A percentile compares a stretch with the other conserved stretches of the same genome.
phyloP scores from a whole-genome alignment of 2,329 filamentous ascomycete genomes.

The Aureobasidium subglaciale region DNA sequence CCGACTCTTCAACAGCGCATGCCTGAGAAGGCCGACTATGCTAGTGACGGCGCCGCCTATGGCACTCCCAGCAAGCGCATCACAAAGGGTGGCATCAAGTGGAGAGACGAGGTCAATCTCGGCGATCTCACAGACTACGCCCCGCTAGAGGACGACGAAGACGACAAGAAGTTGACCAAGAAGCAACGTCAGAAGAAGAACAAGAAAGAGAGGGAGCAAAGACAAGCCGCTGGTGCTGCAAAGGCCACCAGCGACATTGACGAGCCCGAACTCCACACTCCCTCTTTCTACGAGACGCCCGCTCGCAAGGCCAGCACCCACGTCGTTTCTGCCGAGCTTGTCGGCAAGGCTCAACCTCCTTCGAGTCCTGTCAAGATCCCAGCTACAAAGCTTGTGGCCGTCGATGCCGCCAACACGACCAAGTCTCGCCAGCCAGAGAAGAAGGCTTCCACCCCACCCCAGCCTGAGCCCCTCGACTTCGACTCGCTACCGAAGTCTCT shows the following conservation, averaged over 20 bases:
- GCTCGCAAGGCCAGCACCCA: slow-evolving; percentile 32
- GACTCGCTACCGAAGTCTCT: background rate
- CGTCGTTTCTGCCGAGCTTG: slow-evolving; percentile 11
- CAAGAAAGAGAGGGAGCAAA: slow-evolving; percentile 25
- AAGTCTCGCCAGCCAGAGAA: background rate
- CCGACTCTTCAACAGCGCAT: slow-evolving; percentile 19
- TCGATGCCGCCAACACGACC: background rate
- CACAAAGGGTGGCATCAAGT: slow-evolving; percentile 22
- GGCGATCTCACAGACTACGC: slow-evolving; percentile 19
- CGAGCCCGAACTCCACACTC: slow-evolving; percentile 30
- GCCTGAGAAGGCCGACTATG: slow-evolving; percentile 30
- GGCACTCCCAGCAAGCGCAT: slow-evolving; percentile 14
- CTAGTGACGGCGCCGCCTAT: slow-evolving; percentile 38
- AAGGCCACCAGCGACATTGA: slow-evolving; percentile 28
- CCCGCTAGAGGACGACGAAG: slow-evolving; percentile 12
- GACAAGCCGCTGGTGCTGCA: slow-evolving; percentile 19
- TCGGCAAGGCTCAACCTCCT: background rate
- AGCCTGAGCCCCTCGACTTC: background rate
- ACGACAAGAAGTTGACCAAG: slow-evolving; percentile 26
- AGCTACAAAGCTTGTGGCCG: background rate
- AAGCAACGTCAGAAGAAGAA: slow-evolving; percentile 31
- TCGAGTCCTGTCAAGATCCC: background rate
- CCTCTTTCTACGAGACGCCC: slow-evolving; percentile 21
- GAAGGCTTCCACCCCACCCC: background rate
- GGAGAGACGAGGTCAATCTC: slow-evolving; percentile 21